Percentiles rank a stretch among this genome's conserved stretches.
Evolutionary conservation across 2,329 filamentous ascomycete species (phyloP).

Genomic region (Lecanicillium sp.): DNA sequence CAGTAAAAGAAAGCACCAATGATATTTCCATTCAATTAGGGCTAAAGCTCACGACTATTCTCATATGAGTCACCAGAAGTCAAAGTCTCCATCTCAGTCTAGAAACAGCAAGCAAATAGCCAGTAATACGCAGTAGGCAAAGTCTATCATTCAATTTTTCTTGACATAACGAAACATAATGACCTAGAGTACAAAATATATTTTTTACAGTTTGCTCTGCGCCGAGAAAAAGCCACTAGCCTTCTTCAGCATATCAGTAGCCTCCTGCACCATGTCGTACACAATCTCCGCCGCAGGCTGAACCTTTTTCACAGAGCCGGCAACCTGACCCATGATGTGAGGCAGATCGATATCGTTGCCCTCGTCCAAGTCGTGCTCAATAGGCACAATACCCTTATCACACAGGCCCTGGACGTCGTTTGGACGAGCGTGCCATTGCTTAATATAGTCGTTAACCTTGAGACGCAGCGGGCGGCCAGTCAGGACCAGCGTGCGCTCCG

Average conservation of each 20-base stretch:
- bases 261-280: slow-evolving; percentile 76
- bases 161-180: slow-evolving; percentile 14
- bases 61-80: too few species aligned
- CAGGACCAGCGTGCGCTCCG: slow-evolving; percentile 72
- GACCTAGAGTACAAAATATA: slow-evolving; percentile 1
- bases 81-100: too few species aligned
- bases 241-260: slow-evolving; percentile 55
- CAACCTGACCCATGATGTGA: slow-evolving; percentile 90
- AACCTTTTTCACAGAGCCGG: slow-evolving; percentile 65
- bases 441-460: slow-evolving; percentile 75
- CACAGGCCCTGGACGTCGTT: slow-evolving; percentile 69
- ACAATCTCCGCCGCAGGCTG: slow-evolving; percentile 79
- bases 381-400: slow-evolving; percentile 66
- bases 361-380: slow-evolving; percentile 75
- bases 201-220: slow-evolving; percentile 32
- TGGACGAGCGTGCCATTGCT: slow-evolving; percentile 69
- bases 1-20: too few species aligned
- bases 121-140: too few species aligned
- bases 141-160: not conserved
- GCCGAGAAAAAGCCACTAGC: slow-evolving; percentile 51
- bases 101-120: too few species aligned
- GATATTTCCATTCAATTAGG: too few species aligned
- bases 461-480: slow-evolving; percentile 75
- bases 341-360: slow-evolving; percentile 77
- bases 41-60: too few species aligned